Conservation (phyloP, 1,284 basidiomycete species). For the Coniferiporia weirii region DNA sequence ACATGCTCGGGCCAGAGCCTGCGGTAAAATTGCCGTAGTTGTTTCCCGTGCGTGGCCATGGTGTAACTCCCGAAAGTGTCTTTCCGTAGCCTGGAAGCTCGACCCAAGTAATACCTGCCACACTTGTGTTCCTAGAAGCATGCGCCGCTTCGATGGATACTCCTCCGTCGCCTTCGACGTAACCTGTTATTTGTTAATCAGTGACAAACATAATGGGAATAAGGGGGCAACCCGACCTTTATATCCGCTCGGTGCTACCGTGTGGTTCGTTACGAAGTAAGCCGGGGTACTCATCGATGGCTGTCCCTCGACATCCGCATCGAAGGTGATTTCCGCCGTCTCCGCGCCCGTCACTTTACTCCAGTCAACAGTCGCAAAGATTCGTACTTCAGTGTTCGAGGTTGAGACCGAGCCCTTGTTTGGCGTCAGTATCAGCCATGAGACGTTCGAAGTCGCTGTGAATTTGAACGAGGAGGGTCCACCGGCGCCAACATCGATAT, state of each 20-base stretch:
- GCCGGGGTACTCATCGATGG: conserved; percentile 8
- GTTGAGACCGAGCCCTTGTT: conserved; percentile 44
- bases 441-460: conserved; percentile 42
- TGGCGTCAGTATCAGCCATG: conserved; percentile 50
- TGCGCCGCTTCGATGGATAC: conserved; percentile 65
- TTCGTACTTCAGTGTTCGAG: conserved; percentile 44
- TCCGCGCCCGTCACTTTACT: conserved; percentile 31
- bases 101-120: conserved; percentile 49
- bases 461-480: conserved; percentile 56
- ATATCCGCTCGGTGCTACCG: conserved; percentile 5
- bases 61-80: conserved; percentile 56
- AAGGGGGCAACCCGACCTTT: neutral
- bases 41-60: conserved; percentile 49
- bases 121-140: conserved; percentile 45
- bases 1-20: conserved; percentile 60
- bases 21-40: conserved; percentile 49
- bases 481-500: conserved; percentile 57
- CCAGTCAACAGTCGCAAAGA: conserved; percentile 62
- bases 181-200: conserved; percentile 31
- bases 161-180: conserved; percentile 58
- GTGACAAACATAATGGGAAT: neutral
- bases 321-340: conserved; percentile 9
- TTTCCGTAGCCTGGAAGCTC: conserved; percentile 54
- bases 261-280: conserved; percentile 10
- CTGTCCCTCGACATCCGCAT: conserved; percentile 8